Percentiles rank a stretch among this genome's conserved stretches.
phyloP scores from a whole-genome alignment of 352 stramenopile species.

The Phytophthora multivora region DNA sequence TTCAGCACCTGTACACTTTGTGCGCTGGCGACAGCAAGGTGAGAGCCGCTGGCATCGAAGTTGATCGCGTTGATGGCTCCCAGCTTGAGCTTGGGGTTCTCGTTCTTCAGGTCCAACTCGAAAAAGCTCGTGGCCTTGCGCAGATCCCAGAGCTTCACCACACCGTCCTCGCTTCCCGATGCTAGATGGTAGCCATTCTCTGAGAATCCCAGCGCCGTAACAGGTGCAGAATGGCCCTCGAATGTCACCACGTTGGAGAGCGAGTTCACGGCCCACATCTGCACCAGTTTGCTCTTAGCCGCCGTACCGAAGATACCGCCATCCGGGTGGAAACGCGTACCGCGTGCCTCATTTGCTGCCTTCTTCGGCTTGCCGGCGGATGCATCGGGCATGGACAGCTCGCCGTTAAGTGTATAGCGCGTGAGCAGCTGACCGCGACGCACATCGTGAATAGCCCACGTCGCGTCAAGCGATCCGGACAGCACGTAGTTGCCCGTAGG shows the following conservation, averaged over 20 bases:
- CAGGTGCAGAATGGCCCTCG: conserved; percentile 72
- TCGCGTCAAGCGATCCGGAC: conserved; percentile 74
- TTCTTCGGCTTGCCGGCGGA: conserved; percentile 30
- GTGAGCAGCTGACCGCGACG: conserved; percentile 58
- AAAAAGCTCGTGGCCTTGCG: conserved; percentile 88
- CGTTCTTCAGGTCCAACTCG: conserved; percentile 58
- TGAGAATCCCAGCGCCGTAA: conserved; percentile 89
- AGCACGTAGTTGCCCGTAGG: conserved; percentile 83
- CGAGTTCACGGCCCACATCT: conserved; percentile 94
- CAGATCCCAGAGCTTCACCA: conserved; percentile 94
- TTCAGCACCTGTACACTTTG: conserved; percentile 57
- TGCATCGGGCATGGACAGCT: conserved; percentile 35
- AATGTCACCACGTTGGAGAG: conserved; percentile 86
- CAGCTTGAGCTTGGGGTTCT: conserved; percentile 40
- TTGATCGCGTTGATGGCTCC: conserved; percentile 54
- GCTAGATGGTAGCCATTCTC: conserved; percentile 97
- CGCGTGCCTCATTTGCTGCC: conserved; percentile 44
- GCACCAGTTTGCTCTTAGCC: conserved; percentile 69
- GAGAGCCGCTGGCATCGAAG: conserved; percentile 67
- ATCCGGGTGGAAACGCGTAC: conserved; percentile 92
- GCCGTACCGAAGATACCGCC: conserved; percentile 91
- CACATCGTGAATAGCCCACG: conserved; percentile 88
- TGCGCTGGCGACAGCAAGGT: conserved; percentile 57
- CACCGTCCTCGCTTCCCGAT: conserved; percentile 74
- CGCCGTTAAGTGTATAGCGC: conserved; percentile 53